Conservation (phyloP, 2,329 filamentous ascomycete species). For the Arthrobotrys musiformis region DNA sequence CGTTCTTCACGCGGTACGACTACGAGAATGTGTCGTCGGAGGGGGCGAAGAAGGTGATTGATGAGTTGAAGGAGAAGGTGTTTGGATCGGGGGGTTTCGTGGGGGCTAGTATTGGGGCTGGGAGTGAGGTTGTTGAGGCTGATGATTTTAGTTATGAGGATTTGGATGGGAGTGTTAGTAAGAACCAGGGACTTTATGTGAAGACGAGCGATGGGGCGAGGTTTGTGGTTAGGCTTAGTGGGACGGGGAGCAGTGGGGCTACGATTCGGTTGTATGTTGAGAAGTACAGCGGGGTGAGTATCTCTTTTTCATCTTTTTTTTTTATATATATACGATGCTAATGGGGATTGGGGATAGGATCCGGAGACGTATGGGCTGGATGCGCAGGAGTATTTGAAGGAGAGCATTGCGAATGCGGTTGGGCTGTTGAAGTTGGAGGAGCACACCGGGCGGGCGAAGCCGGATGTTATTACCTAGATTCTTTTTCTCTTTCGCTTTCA, state of each 20-base stretch:
- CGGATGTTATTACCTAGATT: slow-evolving; percentile 90
- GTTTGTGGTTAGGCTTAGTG: slow-evolving; percentile 92
- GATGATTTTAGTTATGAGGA: slow-evolving; percentile 99
- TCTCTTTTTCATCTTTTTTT: neutral
- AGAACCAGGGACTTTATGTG: slow-evolving; percentile 95
- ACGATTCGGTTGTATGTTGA: slow-evolving; percentile 98
- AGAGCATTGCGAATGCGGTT: slow-evolving; percentile 85
- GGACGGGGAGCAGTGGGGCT: slow-evolving; percentile 92
- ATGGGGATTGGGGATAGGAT: slow-evolving; percentile 66
- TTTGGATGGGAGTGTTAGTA: slow-evolving; percentile 93
- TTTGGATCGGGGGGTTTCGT: slow-evolving; percentile 74
- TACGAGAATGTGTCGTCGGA: slow-evolving; percentile 95
- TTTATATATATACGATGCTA: slow-evolving; percentile 17
- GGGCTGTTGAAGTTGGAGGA: slow-evolving; percentile 91
- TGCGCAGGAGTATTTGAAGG: slow-evolving; percentile 92
- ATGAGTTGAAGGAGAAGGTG: slow-evolving; percentile 76
- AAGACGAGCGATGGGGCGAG: slow-evolving; percentile 94
- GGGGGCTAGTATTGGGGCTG: slow-evolving; percentile 78
- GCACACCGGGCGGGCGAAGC: slow-evolving; percentile 89
- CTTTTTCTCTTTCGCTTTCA: neutral
- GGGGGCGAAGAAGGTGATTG: slow-evolving; percentile 89
- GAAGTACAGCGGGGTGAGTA: slow-evolving; percentile 77
- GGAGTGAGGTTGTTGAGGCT: slow-evolving; percentile 76
- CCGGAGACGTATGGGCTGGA: slow-evolving; percentile 79
- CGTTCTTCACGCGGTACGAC: slow-evolving; percentile 99